Base-by-base conservation (phyloP, 148 eudicot species). In the Chenopodium berlandieri region DNA sequence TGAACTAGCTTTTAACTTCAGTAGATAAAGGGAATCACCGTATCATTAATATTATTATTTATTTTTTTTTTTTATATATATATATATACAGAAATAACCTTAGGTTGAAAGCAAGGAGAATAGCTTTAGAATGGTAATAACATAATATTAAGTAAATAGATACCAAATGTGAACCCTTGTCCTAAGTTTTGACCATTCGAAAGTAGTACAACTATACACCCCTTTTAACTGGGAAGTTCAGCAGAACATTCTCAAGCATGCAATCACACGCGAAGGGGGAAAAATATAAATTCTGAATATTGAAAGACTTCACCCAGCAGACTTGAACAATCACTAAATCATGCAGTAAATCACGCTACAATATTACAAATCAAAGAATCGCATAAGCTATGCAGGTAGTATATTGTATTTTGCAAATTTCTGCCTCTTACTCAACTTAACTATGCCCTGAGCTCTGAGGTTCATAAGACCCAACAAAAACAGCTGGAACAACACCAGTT, bases 361-460 rank as follows among this genome's bases (percentile, higher is more conserved):
- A 65, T 54, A 22, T 34, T 65, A 74, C 71, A 48, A 73, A 67
- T 40, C 47, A 80, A 46, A 31, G 76, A 81, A 74, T 74, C 77
- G 63, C 83, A 81, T 72, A 70, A 80, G 73, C 76, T 74, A 64
- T 66, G 77, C 82, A 83, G 62, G 46, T 23, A 75, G 75, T 71
- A 68, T 34, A 68, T 34, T 19, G 62, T 60, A 46, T 60, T 63
- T 81, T 4, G 78, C 72, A 82, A 78, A 44, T 44, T 46, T 47
- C 10, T 40, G 52, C 75, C 80, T 67, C 64, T 32, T 69, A 65
- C 71, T 75, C 27, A 77, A 80, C 69, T 79, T 75, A 52, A 74
- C 87, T 82, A 84, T 79, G 86, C 66, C 82, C 58, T 72, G 32
- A 80, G 71, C 44, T 80, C 56, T 56, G 54, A 70, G 71, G 46